Evolutionary conservation across 768 basidiomycete species (phyloP), one percentile per base, ranked within the genome.

Genomic region (Stropharia rugosoannulata): DNA sequence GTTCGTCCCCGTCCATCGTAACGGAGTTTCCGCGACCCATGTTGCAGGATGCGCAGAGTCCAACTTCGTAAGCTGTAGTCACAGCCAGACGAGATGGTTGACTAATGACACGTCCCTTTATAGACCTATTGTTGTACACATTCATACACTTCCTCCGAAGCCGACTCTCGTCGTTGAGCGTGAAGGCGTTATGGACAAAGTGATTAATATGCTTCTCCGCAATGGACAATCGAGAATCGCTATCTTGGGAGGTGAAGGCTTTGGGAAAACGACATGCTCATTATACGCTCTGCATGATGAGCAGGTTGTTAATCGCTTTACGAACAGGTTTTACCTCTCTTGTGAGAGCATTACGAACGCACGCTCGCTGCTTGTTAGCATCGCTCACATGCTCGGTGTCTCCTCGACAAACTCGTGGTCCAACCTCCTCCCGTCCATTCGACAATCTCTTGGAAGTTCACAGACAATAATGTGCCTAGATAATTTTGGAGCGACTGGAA

Each of bases 371-470:
- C 51, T 52, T 9, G 51, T 44, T 32, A 42, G 42, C 8, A 32
- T 52, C 5, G 51, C 51, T 27, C 41, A 52, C 41, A 52, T 44
- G 16, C 51, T 52, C 12, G 29, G 42, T n/a, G 37, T 52, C 39
- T 19, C 51, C 1, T 18, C 51, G 13, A 35, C 38, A 19, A 42
- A 52, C 16, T 19, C 51, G 0, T 44, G 16, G 12, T 13, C 42
- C 18, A 43, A 36, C 4, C 51, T 52, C 15, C 22, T 52, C 13
- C 18, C 51, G 3, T 35, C 41, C 19, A 43, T 52, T 22, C 32
- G 16, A 10, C 41, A 19, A 16, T 16, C 18, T 19, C 42, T 52
- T n/a, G 9, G 37, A 5, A 32, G 27, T 6, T 11, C 29, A 15
- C 25, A 15, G 16, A 44, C 42, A 4, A 8, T 52, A 19, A 32